These are phyloP conservation scores for Magnolia changhungtana DNA, from an alignment of 164 flowering plant genomes.

Conservation along the genomic window DNA sequence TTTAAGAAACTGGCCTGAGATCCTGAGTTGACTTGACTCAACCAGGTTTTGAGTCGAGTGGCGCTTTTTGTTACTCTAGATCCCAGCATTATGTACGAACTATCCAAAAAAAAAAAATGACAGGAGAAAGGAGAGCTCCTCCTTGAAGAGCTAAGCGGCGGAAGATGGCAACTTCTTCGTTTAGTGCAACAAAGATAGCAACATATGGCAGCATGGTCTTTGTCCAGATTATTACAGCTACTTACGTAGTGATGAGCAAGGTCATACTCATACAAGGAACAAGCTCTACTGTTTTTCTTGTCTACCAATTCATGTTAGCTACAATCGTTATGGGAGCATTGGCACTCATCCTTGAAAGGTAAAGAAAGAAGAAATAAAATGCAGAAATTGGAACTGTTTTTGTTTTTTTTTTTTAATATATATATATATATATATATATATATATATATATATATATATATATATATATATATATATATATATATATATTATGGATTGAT, in stretches of 20 bases:
- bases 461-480: too few species aligned
- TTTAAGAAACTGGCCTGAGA: too few species aligned
- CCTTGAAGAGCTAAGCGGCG: background rate
- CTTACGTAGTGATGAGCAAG: slow-evolving; percentile 3
- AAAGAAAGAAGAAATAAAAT: background rate
- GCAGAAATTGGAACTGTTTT: background rate
- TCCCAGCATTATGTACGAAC: too few species aligned
- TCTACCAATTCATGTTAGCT: slow-evolving; percentile 9
- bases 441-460: too few species aligned
- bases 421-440: too few species aligned
- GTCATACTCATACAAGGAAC: slow-evolving; percentile 1
- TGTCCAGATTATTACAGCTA: background rate
- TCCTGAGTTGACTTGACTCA: too few species aligned
- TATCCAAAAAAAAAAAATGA: too few species aligned
- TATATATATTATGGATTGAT: too few species aligned
- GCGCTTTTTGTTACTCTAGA: too few species aligned
- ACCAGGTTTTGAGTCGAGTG: too few species aligned
- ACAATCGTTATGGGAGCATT: background rate
- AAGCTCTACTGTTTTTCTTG: slow-evolving; percentile 7
- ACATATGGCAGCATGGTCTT: background rate
- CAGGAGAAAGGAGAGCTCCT: background rate
- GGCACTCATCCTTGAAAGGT: slow-evolving; percentile 9
- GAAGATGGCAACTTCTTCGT: background rate
- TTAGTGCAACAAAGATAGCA: slow-evolving; percentile 1
- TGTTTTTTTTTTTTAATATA: too few species aligned